Base-by-base conservation (phyloP, 495 filamentous ascomycete species). In the Jackrogersella multiformis region DNA sequence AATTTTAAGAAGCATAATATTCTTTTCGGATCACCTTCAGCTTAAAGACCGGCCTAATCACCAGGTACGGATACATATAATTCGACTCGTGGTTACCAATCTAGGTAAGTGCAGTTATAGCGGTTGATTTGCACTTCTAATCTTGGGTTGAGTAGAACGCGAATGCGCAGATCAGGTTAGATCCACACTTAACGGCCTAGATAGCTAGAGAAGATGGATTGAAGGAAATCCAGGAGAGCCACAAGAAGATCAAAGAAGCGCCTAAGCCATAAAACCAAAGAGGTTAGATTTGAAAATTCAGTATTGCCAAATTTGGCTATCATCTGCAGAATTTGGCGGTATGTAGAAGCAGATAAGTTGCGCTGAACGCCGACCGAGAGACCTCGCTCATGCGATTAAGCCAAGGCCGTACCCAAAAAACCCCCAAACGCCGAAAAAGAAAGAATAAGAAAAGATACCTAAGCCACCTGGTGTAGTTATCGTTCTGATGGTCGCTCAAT, bases 111-210 rank as follows among this genome's bases (percentile, higher is more conserved):
- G n/a, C n/a, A n/a, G n/a, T n/a, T n/a, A n/a, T n/a, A n/a, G n/a
- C n/a, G n/a, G n/a, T n/a, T n/a, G n/a, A n/a, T n/a, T n/a, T n/a
- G n/a, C n/a, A n/a, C 69, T 81, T 79, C 32, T 78, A 82, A 51
- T 79, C 79, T 5, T 85, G 81, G 79, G 72, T 82, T 6, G 61
- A 73, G n/a, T 65, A 76, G 56, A 66, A 77, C 60, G 48, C 64
- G 0, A 79, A 78, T 68, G 81, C 80, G 12, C 73, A 75, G n/a
- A 66, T 84, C 16, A 76, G n/a, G n/a, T n/a, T n/a, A n/a, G n/a
- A 79, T 20, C 72, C 76, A 7, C 80, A 83, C 51, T 77, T 78
- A 26, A 61, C 39, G 34, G 13, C 61, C 1, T 36, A 45, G 8
- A 20, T 61, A 38, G 56, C 32, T 66, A 16, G 34, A 41, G 32